A percentile compares a stretch with the other conserved stretches of the same genome.
Evolutionary conservation across 1,284 basidiomycete species (phyloP).

Genomic region (Chalciporus sp.): DNA sequence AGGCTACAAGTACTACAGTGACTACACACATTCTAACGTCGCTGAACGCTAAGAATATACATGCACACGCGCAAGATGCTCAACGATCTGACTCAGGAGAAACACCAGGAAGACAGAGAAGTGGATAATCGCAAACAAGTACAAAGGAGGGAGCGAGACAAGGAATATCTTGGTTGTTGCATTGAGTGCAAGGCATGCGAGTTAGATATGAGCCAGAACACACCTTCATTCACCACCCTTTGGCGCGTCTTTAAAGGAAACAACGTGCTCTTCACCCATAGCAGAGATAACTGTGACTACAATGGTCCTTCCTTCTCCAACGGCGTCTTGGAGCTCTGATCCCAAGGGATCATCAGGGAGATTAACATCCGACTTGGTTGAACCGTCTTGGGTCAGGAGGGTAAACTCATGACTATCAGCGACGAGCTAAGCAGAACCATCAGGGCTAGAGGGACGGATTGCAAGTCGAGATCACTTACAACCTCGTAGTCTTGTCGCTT

Average conservation of each 20-base stretch:
- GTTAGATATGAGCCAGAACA: not conserved
- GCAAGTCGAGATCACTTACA: constrained; percentile 44
- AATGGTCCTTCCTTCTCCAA: constrained; percentile 89
- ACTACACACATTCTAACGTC: constrained; percentile 31
- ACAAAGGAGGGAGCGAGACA: constrained; percentile 18
- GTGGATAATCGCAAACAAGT: constrained; percentile 16
- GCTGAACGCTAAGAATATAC: constrained; percentile 29
- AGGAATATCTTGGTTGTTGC: not conserved
- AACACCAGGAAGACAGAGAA: constrained; percentile 10
- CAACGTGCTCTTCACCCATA: constrained; percentile 92
- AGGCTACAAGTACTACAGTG: constrained; percentile 30
- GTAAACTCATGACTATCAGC: constrained; percentile 93
- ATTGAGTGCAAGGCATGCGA: not conserved
- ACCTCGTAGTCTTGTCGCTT: constrained; percentile 90
- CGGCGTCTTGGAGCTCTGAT: constrained; percentile 69
- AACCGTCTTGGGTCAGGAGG: constrained; percentile 87
- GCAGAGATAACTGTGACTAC: constrained; percentile 89
- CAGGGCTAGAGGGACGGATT: constrained; percentile 5
- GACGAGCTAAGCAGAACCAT: constrained; percentile 58
- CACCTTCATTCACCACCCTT: constrained; percentile 54
- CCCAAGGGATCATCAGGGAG: constrained; percentile 89
- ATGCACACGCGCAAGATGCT: constrained; percentile 27
- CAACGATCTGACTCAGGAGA: constrained; percentile 19
- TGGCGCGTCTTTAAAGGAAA: constrained; percentile 85
- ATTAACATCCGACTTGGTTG: constrained; percentile 93